Base-by-base conservation (phyloP, 2,329 filamentous ascomycete species). In the Fusarium subglutinans region DNA sequence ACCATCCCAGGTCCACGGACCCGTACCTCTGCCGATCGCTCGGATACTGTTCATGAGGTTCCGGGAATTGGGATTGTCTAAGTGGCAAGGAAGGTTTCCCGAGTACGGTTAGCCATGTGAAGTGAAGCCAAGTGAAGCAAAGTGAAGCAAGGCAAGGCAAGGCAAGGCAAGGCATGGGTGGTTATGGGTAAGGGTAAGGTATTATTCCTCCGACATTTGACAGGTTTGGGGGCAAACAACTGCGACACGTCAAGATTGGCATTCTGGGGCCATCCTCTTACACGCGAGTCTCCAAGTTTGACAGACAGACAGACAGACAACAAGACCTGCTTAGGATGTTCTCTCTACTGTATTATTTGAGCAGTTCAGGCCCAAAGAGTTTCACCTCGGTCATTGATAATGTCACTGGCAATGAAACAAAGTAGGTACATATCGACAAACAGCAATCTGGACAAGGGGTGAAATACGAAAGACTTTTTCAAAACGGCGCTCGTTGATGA, bases 1-100 rank as follows among this genome's bases (percentile, higher is more conserved):
- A 61, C 13, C 35, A 51, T 66, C 58, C 70, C 75, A 73, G 55
- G 64, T 58, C 75, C 73, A 75, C 66, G 66, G 71, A 61, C 73
- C 76, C 48, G 76, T 78, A 63, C 62, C 63, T 64, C 56, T 74
- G 76, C 76, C 75, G 76, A 78, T 78, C 76, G 66, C 66, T 76
- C 76, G 76, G 74, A 76, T 76, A 55, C 60, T 62, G 56, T 63
- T 71, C 65, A 66, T 58, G 61, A 72, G 53, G 69, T 73, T 75
- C 72, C 72, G 64, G 72, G 72, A 54, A 54, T 67, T 67, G 26
- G 63, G 64, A 68, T 72, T 63, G 56, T 50, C 59, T 50, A 63
- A 58, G 67, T 69, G 67, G 71, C 72, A 68, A 72, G 45, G 62
- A 37, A 62, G 30, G 50, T 57, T 70, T 70, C 59, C 66, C 67